Conservation (phyloP, 2,329 filamentous ascomycete genomes). For the Fusarium sp. region DNA sequence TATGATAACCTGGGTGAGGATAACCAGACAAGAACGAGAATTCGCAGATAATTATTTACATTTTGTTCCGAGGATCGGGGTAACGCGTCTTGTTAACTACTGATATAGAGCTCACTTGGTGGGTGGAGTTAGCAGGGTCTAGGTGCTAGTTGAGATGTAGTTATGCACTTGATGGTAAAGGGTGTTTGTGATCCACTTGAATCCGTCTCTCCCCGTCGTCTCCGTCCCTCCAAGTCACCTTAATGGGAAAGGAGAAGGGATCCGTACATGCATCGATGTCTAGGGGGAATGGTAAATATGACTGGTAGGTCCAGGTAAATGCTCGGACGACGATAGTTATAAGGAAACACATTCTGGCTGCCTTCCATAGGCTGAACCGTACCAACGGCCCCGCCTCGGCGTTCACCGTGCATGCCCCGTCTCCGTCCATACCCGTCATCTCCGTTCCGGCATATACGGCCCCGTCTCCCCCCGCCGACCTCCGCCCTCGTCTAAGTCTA, state of each 20-base stretch:
- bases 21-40: neutral
- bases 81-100: neutral
- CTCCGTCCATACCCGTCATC: constrained; percentile 1
- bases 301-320: neutral
- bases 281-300: too few species aligned
- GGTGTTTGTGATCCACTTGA: constrained; percentile 4
- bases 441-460: constrained; percentile 1
- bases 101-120: neutral
- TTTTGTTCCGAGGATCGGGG: neutral
- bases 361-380: neutral
- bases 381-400: neutral
- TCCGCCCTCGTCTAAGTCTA: neutral
- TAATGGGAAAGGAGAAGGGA: neutral
- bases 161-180: neutral
- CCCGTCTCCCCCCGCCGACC: constrained; percentile 3
- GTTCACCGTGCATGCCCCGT: neutral
- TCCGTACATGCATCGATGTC: neutral
- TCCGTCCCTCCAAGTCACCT: neutral
- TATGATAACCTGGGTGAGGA: neutral
- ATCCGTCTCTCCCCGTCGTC: constrained; percentile 14
- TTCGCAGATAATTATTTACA: neutral
- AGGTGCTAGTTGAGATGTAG: neutral
- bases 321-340: too few species aligned
- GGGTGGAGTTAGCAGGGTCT: neutral
- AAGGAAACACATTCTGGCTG: neutral